Evolutionary conservation across 2,329 filamentous ascomycete species (phyloP).

Genomic region (Sphaerostilbella broomeana): DNA sequence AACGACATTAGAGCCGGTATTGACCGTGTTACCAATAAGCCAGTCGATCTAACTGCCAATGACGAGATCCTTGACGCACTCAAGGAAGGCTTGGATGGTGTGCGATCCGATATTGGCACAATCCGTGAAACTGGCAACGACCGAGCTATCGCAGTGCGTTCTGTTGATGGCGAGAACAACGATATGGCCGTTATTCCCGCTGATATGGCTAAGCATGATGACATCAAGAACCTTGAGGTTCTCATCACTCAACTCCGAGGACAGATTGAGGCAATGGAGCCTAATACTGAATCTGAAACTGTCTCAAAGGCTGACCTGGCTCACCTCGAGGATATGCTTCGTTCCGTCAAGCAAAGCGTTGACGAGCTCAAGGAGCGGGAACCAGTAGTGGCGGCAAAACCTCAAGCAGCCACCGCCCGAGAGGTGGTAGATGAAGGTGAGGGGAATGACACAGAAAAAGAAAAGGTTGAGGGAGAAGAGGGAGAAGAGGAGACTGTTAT

Average conservation of each 20-base stretch:
- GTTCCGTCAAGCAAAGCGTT: conserved; percentile 42
- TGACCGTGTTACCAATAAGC: conserved; percentile 70
- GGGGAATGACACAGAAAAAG: conserved; percentile 15
- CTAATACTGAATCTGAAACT: conserved; percentile 23
- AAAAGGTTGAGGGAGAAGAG: conserved; percentile 4
- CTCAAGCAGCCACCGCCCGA: neutral
- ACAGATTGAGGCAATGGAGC: conserved; percentile 62
- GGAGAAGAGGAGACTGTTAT: conserved; percentile 38
- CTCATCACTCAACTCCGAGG: conserved; percentile 74
- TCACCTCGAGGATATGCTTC: conserved; percentile 47
- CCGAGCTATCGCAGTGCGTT: conserved; percentile 48
- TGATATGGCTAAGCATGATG: conserved; percentile 57
- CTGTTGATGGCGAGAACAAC: conserved; percentile 16
- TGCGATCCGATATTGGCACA: conserved; percentile 71
- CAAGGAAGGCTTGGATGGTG: conserved; percentile 68
- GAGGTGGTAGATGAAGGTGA: too few species aligned
- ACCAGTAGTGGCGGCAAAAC: conserved; percentile 5
- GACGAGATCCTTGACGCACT: conserved; percentile 87
- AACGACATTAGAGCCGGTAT: conserved; percentile 70
- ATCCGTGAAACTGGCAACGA: conserved; percentile 56
- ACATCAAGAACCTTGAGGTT: conserved; percentile 79
- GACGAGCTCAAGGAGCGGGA: conserved; percentile 37
- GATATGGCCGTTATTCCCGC: conserved; percentile 30
- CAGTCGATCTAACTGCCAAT: conserved; percentile 73
- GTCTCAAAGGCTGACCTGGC: conserved; percentile 48